Percentiles rank a stretch among this genome's conserved stretches.
Evolutionary conservation across 495 filamentous ascomycete species (phyloP).

Genomic region (Rostrohypoxylon terebratum): DNA sequence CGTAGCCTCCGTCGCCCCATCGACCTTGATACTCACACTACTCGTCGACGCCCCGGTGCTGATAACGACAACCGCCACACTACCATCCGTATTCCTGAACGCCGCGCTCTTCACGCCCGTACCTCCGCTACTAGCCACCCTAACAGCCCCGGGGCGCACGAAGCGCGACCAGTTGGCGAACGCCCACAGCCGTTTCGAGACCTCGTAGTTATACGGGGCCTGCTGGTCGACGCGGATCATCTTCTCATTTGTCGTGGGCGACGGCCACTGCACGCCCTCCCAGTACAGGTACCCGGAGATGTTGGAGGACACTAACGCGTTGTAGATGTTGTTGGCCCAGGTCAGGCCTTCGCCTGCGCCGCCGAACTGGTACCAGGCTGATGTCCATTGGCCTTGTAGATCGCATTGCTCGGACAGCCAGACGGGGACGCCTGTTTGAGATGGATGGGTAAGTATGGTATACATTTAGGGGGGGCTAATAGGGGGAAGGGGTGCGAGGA

Average conservation of each 20-base stretch:
- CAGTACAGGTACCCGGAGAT: slow-evolving; percentile 66
- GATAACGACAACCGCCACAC: slow-evolving; percentile 59
- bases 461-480: not conserved
- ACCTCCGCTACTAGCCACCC: slow-evolving; percentile 52
- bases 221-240: slow-evolving; percentile 58
- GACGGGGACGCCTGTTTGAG: slow-evolving; percentile 43
- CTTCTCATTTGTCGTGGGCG: slow-evolving; percentile 61
- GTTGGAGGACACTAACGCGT: slow-evolving; percentile 57
- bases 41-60: slow-evolving; percentile 55
- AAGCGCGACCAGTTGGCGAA: slow-evolving; percentile 64
- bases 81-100: slow-evolving; percentile 64
- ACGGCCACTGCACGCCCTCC: slow-evolving; percentile 64
- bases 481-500: not conserved
- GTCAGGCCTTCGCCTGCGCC: slow-evolving; percentile 64
- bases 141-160: slow-evolving; percentile 62
- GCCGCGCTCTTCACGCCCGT: slow-evolving; percentile 59
- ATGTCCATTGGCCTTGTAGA: slow-evolving; percentile 59
- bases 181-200: slow-evolving; percentile 64
- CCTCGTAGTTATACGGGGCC: slow-evolving; percentile 52
- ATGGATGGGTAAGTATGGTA: slow-evolving; percentile 11
- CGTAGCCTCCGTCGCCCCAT: slow-evolving; percentile 43
- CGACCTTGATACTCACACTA: slow-evolving; percentile 48
- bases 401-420: slow-evolving; percentile 61
- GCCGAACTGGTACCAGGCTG: slow-evolving; percentile 61
- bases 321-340: slow-evolving; percentile 68